Evolutionary conservation across 768 basidiomycete species (phyloP).

Genomic region (Trametes maxima): DNA sequence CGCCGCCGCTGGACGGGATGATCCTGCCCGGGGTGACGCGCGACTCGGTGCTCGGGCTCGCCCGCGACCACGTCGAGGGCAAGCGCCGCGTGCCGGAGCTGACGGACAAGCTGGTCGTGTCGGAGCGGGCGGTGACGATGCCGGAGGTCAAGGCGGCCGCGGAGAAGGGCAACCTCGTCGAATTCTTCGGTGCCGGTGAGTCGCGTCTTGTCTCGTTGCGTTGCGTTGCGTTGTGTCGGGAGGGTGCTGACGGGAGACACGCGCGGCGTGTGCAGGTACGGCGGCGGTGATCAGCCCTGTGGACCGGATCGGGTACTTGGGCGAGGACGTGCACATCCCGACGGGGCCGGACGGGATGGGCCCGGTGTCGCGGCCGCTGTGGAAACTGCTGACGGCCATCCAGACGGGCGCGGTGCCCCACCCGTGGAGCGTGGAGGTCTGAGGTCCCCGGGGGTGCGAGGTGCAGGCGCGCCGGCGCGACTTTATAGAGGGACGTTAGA

Average conservation of each 20-base stretch:
- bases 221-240: too few relatives aligned
- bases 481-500: background rate
- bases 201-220: background rate
- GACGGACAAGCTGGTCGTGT: constrained; percentile 56
- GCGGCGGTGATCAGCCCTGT: constrained; percentile 57
- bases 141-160: constrained; percentile 61
- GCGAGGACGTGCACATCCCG: constrained; percentile 55
- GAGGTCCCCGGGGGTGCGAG: too few relatives aligned
- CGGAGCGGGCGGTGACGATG: constrained; percentile 78
- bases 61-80: constrained; percentile 58
- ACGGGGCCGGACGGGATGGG: constrained; percentile 76
- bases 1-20: constrained; percentile 65
- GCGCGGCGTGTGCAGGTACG: constrained; percentile 37
- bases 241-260: constrained; percentile 8
- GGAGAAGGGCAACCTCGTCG: constrained; percentile 45
- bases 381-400: constrained; percentile 55
- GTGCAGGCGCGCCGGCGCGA: background rate
- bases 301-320: constrained; percentile 60
- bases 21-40: constrained; percentile 73
- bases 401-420: constrained; percentile 76
- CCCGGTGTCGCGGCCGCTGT: constrained; percentile 52
- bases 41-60: constrained; percentile 53
- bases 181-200: constrained; percentile 51
- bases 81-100: constrained; percentile 49
- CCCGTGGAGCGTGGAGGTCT: constrained; percentile 73